Percentiles rank a stretch among this genome's conserved stretches.
Evolutionary conservation across 23 red algal species (phyloP).

Genomic region (Gracilariopsis chorda): DNA sequence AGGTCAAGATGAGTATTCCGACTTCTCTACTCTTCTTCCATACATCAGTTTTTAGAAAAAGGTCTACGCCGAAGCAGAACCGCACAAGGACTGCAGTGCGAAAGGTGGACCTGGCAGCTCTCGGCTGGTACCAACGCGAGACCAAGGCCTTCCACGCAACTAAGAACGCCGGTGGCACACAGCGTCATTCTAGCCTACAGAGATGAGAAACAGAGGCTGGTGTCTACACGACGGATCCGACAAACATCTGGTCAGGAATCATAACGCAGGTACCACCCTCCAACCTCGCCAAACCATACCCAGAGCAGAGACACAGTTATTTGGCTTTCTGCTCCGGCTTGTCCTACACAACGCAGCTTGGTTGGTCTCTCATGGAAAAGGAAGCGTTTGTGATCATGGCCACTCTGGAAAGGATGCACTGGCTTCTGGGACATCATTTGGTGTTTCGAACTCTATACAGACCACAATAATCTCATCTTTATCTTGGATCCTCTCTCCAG

Average conservation of each 20-base stretch:
- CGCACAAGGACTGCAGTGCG: not conserved
- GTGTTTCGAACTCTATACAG: not conserved
- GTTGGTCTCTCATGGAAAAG: not conserved
- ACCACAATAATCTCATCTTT: not conserved
- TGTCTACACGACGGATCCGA: not conserved
- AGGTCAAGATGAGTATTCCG: not conserved
- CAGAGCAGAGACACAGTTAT: not conserved
- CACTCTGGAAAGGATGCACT: not conserved
- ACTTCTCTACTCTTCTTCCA: not conserved
- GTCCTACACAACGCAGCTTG: not conserved
- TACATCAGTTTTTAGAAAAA: not conserved
- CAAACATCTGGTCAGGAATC: not conserved
- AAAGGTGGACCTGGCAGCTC: not conserved
- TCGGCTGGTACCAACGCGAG: not conserved
- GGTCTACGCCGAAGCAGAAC: not conserved
- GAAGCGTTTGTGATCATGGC: not conserved
- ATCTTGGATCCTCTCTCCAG: not conserved
- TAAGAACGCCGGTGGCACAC: not conserved
- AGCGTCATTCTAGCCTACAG: not conserved
- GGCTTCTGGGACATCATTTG: not conserved
- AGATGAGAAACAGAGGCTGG: not conserved
- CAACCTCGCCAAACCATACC: not conserved
- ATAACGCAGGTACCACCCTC: not conserved
- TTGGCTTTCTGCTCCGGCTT: not conserved
- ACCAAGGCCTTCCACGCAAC: not conserved